phyloP scores from a whole-genome alignment of 148 eudicot species.

The Linanthus parryae region DNA sequence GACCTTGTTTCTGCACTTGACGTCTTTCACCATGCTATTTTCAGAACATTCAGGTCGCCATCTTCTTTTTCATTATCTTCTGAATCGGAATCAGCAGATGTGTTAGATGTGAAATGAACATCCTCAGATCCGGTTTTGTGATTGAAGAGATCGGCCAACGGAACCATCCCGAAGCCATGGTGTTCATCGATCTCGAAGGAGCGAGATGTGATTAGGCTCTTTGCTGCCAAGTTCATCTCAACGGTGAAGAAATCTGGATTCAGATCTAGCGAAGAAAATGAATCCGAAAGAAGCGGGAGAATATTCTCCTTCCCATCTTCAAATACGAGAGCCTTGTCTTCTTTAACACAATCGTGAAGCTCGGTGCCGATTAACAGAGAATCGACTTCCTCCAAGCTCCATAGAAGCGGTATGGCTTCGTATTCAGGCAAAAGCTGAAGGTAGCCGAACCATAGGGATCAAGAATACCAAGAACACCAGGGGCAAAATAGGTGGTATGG shows the following conservation, averaged over 20 bases:
- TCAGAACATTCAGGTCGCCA: slow-evolving; percentile 46
- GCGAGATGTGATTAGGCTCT: slow-evolving; percentile 86
- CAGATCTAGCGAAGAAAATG: slow-evolving; percentile 31
- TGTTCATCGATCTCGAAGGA: slow-evolving; percentile 86
- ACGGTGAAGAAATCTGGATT: slow-evolving; percentile 56
- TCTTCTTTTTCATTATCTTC: too few species aligned
- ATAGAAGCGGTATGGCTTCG: slow-evolving; percentile 62
- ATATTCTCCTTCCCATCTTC: slow-evolving; percentile 87
- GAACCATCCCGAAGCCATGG: slow-evolving; percentile 93
- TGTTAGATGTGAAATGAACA: slow-evolving; percentile 76
- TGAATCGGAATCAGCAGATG: too few species aligned
- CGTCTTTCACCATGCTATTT: slow-evolving; percentile 85
- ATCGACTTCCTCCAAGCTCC: slow-evolving; percentile 60
- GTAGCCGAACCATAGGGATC: slow-evolving; percentile 77
- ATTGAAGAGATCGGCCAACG: slow-evolving; percentile 93
- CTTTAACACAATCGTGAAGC: slow-evolving; percentile 79
- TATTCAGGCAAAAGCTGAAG: slow-evolving; percentile 60
- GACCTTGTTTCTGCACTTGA: slow-evolving; percentile 69
- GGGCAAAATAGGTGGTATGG: too few species aligned
- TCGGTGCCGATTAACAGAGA: slow-evolving; percentile 72
- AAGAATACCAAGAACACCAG: too few species aligned
- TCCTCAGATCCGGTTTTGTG: slow-evolving; percentile 97
- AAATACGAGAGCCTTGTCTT: slow-evolving; percentile 63
- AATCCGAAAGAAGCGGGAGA: slow-evolving; percentile 54
- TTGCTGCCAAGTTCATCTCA: slow-evolving; percentile 77